Conservation (phyloP, 2,329 filamentous ascomycete species). For the Colletotrichum euphorbiae region DNA sequence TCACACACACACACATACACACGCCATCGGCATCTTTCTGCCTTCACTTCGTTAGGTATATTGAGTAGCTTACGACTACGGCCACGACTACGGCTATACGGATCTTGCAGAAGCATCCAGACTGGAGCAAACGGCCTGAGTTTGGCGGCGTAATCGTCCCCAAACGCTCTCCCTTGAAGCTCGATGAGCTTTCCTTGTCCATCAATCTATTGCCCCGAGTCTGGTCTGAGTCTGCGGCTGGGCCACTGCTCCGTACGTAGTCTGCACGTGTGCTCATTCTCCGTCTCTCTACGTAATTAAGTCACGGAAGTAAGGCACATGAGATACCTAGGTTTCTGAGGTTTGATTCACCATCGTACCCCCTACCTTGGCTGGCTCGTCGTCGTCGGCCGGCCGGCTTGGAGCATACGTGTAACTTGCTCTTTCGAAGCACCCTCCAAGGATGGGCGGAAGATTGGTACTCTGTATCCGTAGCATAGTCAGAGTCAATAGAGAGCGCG, state of each 20-base stretch:
- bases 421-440: neutral
- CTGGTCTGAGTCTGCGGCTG: constrained; percentile 18
- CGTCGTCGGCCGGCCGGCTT: neutral
- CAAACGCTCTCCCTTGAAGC: constrained; percentile 16
- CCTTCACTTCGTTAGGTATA: neutral
- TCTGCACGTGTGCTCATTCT: constrained; percentile 9
- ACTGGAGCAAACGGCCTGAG: constrained; percentile 11
- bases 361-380: constrained; percentile 10
- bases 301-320: constrained; percentile 16
- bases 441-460: neutral
- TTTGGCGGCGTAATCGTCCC: constrained; percentile 22
- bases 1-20: constrained; percentile 18
- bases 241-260: constrained; percentile 5
- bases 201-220: neutral
- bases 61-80: neutral
- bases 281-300: constrained; percentile 24
- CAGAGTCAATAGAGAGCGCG: neutral
- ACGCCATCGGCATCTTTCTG: neutral
- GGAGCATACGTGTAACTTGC: constrained; percentile 8
- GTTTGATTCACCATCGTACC: constrained; percentile 21
- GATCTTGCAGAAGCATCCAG: constrained; percentile 12
- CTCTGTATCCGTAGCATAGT: too few relatives aligned
- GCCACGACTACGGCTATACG: constrained; percentile 4
- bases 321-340: constrained; percentile 1
- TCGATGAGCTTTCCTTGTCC: neutral